Conservation (phyloP, 768 basidiomycete genomes). For the Tricholomella constricta region DNA sequence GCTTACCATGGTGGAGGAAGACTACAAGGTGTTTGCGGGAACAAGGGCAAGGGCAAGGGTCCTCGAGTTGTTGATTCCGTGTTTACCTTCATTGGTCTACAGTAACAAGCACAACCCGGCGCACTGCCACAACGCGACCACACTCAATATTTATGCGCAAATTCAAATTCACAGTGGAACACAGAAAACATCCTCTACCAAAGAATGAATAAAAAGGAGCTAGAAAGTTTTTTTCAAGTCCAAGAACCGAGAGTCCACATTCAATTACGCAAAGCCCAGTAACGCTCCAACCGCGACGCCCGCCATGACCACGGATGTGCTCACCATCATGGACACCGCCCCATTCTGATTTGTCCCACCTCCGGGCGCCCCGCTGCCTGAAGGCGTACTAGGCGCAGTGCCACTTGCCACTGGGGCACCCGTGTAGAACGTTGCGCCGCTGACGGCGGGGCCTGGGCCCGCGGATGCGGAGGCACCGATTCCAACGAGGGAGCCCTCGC, state of each 20-base stretch:
- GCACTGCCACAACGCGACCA: no score
- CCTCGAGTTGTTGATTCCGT: no score
- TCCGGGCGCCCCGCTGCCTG: not conserved
- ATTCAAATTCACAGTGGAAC: no score
- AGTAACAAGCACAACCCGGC: no score
- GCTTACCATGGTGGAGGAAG: constrained; percentile 5
- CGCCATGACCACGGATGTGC: not conserved
- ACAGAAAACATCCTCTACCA: not conserved
- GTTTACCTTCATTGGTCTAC: not conserved
- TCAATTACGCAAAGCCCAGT: not conserved
- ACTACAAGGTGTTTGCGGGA: no score
- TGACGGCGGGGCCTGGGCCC: constrained; percentile 39
- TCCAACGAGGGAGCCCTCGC: constrained; percentile 42
- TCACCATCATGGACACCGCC: not conserved
- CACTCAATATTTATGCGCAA: no score
- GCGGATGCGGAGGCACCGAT: constrained; percentile 50
- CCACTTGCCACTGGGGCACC: constrained; percentile 20
- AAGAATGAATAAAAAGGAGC: not conserved
- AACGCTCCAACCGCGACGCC: constrained; percentile 1
- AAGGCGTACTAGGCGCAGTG: constrained; percentile 4
- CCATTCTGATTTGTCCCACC: no score
- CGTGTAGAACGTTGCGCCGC: constrained; percentile 31
- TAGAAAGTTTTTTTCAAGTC: not conserved
- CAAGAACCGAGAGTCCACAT: not conserved
- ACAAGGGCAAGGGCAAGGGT: no score